Conservation (phyloP, 176 grass and related monocot genomes). For the Thalia dealbata region DNA sequence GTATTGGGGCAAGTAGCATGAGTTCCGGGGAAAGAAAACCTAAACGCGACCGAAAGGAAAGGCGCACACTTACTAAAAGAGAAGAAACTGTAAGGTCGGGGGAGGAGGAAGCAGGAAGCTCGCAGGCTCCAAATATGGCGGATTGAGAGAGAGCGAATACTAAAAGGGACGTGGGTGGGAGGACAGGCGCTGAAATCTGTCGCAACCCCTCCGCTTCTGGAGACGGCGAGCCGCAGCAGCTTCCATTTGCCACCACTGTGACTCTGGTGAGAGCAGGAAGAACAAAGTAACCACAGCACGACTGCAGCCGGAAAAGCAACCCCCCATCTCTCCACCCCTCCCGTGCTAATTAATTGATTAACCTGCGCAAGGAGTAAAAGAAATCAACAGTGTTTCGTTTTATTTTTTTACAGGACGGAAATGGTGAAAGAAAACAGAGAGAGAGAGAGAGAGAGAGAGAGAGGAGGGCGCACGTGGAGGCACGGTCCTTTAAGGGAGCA, state of each 20-base stretch:
- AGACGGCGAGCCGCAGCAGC: not conserved
- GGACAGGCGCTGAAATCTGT: not conserved
- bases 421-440: slow-evolving; percentile 3
- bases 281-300: not conserved
- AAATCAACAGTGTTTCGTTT: not conserved
- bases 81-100: not conserved
- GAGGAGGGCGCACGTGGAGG: slow-evolving; percentile 22
- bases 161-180: not conserved
- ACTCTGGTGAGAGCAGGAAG: not conserved
- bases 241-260: not conserved
- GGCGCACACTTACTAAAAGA: not conserved
- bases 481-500: not conserved
- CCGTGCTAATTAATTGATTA: not conserved
- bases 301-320: not conserved
- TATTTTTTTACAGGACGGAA: no score
- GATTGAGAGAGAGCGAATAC: not conserved
- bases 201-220: not conserved
- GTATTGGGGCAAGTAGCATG: not conserved
- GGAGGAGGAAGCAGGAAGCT: not conserved
- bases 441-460: not conserved
- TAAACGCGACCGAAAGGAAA: not conserved
- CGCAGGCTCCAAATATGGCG: not conserved
- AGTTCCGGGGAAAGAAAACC: not conserved
- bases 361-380: not conserved
- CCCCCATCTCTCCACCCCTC: not conserved